Base-by-base conservation (phyloP, 768 basidiomycete species). In the Lactifluus piperatus region DNA sequence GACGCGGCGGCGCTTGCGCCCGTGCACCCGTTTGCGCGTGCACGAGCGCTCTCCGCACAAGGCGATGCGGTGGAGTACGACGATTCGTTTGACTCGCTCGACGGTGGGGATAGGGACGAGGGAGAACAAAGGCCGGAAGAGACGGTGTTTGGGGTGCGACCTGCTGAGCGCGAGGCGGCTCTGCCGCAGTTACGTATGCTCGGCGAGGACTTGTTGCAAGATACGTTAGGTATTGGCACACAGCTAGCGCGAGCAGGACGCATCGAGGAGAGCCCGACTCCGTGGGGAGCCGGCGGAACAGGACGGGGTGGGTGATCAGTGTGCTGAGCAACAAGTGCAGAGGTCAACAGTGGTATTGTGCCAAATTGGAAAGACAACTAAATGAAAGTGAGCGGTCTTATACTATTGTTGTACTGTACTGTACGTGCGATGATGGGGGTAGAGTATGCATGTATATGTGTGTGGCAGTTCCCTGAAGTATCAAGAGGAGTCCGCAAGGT, bases 91-190 rank as follows among this genome's bases (percentile, higher is more conserved):
- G 77, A 74, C 18, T 77, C 75, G 27, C 65, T 61, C 16, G 68
- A 68, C 20, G 71, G 68, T 50, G 79, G 79, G 52, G 77, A 80
- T 70, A 57, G 72, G 68, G 13, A 63, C 20, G 26, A 72, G 68
- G n/a, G 71, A 68, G 41, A 67, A 10, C n/a, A 18, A 18, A 5
- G 62, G 26, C 73, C 76, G 51, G 82, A 84, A 65, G 85, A 88
- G 69, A 88, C 88, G 13, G 71, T 89, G 54, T 89, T 90, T 71
- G 88, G 88, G 16, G 79, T 82, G 11, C 78, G 79, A 9, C 83
- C 82, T 41, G 79, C 75, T 36, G 78, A 79, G 60, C 73, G 81
- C 18, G 51, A 59, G 51, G 34, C 14, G 37, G 39, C 51, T 11
- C 51, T 22, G 13, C 22, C 69, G 16, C 69, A 75, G 51, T 63